Base-by-base conservation (phyloP, 495 filamentous ascomycete genomes). In the Bryoglossum gracile region DNA sequence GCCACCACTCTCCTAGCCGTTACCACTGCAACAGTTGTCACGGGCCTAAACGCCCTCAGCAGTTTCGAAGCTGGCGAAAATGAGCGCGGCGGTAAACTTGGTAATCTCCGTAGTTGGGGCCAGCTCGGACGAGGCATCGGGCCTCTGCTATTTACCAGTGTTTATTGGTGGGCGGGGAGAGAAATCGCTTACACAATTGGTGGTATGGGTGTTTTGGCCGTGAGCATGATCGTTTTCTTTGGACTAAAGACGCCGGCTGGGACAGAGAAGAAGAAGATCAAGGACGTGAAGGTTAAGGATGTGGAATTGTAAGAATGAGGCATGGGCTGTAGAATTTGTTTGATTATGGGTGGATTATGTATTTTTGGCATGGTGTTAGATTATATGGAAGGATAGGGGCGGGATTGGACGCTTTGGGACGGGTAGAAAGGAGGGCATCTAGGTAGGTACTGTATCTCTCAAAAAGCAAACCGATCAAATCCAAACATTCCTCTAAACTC, bases 91-190 rank as follows among this genome's bases (percentile, higher is more conserved):
- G 80, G 80, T 17, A 92, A 92, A 45, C 64, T 97, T 50, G 92
- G 92, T 0, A 79, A 87, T 41, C 78, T 95, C 49, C 70, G 92
- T 18, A 91, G 88, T 60, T 77, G 70, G 68, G 84, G 92, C 3
- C 92, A 97, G 68, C 71, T 89, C 8, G 94, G 92, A 2, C 72
- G 94, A 18, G 86, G 90, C 3, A 63, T 91, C 16, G 92, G 92
- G 0, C 92, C 92, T 1, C 58, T 97, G 19, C 61, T 94, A 37
- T 99, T 97, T 59, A 96, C 91, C 55, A 83, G 86, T n/a, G 72
- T 99, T 48, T 99, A 97, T 68, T 99, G 92, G 92, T 99, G 94
- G 94, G 90, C 87, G 24, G 92, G 94, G 0, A 70, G 92, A 32
- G 83, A 94, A 58, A 68, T 81, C 13, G 92, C 92, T 0, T 99